These are phyloP conservation scores for Capsicum rhomboideum DNA, from an alignment of 257 asterid genomes.

Conservation along the genomic window DNA sequence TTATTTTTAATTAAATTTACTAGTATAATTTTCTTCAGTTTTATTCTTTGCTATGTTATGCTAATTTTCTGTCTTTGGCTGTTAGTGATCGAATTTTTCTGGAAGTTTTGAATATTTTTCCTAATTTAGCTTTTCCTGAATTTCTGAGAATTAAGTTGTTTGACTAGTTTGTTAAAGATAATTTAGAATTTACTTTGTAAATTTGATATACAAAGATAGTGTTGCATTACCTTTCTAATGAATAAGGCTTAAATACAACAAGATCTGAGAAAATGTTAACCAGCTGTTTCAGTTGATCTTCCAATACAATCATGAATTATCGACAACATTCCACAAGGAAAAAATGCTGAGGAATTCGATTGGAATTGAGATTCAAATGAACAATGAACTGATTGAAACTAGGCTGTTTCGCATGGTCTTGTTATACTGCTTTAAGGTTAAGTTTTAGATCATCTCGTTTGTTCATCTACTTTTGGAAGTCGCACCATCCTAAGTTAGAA, in stretches of 20 bases:
- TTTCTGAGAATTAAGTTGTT: not conserved
- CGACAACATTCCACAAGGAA: not conserved
- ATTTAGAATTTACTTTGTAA: not conserved
- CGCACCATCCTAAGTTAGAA: no score
- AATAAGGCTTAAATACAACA: not conserved
- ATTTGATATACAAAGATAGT: not conserved
- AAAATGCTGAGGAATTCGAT: not conserved
- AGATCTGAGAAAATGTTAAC: not conserved
- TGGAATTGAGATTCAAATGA: not conserved
- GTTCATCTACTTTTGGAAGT: no score
- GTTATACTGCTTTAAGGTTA: not conserved
- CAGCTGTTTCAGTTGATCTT: not conserved
- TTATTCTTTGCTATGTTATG: not conserved
- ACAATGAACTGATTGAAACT: not conserved
- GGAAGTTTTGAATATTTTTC: not conserved
- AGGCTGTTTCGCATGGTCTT: not conserved
- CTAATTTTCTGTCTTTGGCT: not conserved
- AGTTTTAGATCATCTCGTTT: not conserved
- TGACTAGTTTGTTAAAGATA: not conserved
- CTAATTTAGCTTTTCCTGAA: not conserved
- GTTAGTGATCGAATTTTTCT: not conserved
- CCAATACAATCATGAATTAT: not conserved
- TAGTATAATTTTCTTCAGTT: not conserved
- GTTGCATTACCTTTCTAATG: not conserved
- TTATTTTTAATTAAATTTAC: not conserved